A percentile compares a stretch with the other conserved stretches of the same genome.
Evolutionary conservation across 1,284 basidiomycete species (phyloP).

Genomic region (Leucoagaricus sp.): DNA sequence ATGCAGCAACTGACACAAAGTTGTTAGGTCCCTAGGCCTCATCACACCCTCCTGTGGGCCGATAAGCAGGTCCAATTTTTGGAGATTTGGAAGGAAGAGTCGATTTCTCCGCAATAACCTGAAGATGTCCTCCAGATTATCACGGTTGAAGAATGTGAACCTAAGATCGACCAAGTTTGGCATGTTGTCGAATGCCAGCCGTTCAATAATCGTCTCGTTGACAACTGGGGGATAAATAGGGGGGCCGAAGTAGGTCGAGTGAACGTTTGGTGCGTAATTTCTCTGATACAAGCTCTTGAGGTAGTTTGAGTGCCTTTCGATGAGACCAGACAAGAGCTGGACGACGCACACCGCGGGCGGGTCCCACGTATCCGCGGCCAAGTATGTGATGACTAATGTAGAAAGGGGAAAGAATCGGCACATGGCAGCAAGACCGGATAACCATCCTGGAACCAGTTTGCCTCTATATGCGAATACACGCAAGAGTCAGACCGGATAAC

Average conservation of each 20-base stretch:
- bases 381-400: neutral
- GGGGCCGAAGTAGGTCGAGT: neutral
- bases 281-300: neutral
- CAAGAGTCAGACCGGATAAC: neutral
- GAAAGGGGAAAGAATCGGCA: neutral
- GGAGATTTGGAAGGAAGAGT: neutral
- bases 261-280: neutral
- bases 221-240: neutral
- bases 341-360: neutral
- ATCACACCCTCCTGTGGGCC: neutral
- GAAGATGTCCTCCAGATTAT: too few species aligned
- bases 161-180: too few species aligned
- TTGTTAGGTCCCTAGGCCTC: neutral
- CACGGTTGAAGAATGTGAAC: too few species aligned
- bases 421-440: neutral
- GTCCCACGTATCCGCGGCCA: neutral
- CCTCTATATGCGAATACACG: neutral
- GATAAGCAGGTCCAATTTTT: neutral
- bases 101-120: neutral
- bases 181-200: neutral
- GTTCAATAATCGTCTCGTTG: neutral
- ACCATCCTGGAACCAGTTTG: neutral
- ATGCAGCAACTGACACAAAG: neutral
- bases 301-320: neutral
- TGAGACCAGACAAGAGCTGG: neutral